Evolutionary conservation across 129 eudicot species (phyloP), one percentile per base, ranked within the genome.

Genomic region (Flaveria bidentis): DNA sequence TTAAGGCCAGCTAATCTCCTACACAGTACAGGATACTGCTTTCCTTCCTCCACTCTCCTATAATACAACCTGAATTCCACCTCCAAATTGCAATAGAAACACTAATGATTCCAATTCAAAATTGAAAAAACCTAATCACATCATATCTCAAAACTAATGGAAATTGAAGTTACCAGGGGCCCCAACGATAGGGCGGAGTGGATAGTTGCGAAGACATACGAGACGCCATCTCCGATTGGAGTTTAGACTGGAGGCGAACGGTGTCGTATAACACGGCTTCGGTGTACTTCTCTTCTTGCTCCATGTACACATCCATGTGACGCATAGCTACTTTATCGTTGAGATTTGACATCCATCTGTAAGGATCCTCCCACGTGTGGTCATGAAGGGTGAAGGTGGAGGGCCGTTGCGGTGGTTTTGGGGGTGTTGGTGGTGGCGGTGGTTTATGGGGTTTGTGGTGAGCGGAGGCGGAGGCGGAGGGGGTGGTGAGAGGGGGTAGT

Each of bases 251-350:
- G 17, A 91, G 76, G 26, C 88, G 88, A 23, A 80, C 86, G 22
- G 96, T 84, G 66, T 84, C 96, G 66, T 85, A 71, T 88, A 91
- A 84, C 53, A 91, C 96, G 23, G 96, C 97, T 73, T 94, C 97
- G 7, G 91, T 88, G 80, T 94, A 93, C 87, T 93, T 93, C 76
- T 93, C 97, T 68, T 90, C 98, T 81, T 88, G 98, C 71, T 93
- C 98, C 96, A 93, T 90, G 82, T 87, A 88, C 13, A 87, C 84
- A 75, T 90, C 96, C 97, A 93, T 93, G 75, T 93, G 98, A 11
- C 98, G 87, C 97, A 93, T 93, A 6, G 98, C 96, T 20, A 90
- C 98, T 78, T 83, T 90, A 79, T 93, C 98, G 61, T 84, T 85
- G 41, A 93, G 83, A 78, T 78, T 90, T 5, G 98, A 90, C 98